Percentiles rank a stretch among this genome's conserved stretches.
These are phyloP conservation scores for Coprinopsis cinerea DNA, from an alignment of 768 basidiomycete genomes.

Conservation along the genomic window DNA sequence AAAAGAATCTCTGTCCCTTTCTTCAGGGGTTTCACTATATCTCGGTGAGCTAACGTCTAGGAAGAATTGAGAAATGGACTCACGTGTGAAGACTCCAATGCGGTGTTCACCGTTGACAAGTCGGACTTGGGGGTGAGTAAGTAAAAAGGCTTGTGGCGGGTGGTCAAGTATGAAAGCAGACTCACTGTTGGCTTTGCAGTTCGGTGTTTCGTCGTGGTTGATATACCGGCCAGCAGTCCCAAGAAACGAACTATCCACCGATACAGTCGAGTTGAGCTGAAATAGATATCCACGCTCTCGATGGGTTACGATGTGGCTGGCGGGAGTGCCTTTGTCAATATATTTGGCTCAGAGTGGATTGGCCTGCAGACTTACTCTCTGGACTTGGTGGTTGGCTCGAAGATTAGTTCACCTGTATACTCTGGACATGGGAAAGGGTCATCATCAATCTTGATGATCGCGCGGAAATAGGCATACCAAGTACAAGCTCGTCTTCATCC, in stretches of 20 bases:
- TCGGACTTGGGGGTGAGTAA: not conserved
- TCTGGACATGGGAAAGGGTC: slow-evolving; percentile 8
- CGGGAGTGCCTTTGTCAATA: no score
- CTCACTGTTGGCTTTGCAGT: slow-evolving; percentile 2
- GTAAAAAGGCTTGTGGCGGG: not conserved
- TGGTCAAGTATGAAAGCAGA: not conserved
- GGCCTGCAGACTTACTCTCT: slow-evolving; percentile 15
- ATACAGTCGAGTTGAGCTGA: slow-evolving; percentile 10
- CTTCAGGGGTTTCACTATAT: not conserved
- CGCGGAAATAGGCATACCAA: slow-evolving; percentile 4
- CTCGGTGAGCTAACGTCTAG: not conserved
- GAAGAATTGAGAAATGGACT: not conserved
- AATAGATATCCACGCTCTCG: slow-evolving; percentile 13
- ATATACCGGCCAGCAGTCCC: slow-evolving; percentile 1
- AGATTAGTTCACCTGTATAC: slow-evolving; percentile 15
- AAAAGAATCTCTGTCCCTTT: not conserved
- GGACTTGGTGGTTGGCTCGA: slow-evolving; percentile 10
- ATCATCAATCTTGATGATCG: not conserved
- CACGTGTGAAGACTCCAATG: not conserved
- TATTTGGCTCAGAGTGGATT: not conserved
- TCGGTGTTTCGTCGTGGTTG: not conserved
- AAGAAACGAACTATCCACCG: not conserved
- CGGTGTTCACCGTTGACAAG: slow-evolving; percentile 1
- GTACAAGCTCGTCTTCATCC: slow-evolving; percentile 10
- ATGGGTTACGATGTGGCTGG: slow-evolving; percentile 9